These are phyloP conservation scores for Plasmodium relictum DNA, from an alignment of 169 alveolate species.

Conservation along the genomic window DNA sequence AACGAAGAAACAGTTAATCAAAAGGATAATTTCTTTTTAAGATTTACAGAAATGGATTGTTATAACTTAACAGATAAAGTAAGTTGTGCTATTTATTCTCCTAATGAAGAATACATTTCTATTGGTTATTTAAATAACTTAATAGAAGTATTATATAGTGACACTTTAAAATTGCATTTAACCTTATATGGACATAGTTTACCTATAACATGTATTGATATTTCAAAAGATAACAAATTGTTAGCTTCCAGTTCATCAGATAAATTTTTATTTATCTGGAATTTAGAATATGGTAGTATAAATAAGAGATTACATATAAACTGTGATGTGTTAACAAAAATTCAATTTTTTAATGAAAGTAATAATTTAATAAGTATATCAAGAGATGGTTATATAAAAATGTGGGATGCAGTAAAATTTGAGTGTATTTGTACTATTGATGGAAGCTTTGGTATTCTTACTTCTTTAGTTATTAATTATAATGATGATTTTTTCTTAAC, in stretches of 20 bases:
- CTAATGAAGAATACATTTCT: constrained; percentile 84
- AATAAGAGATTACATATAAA: constrained; percentile 81
- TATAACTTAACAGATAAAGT: constrained; percentile 76
- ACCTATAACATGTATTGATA: constrained; percentile 89
- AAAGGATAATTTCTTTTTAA: neutral
- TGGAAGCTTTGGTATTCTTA: constrained; percentile 78
- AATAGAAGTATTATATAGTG: constrained; percentile 86
- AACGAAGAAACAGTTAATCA: neutral
- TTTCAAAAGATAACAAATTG: constrained; percentile 86
- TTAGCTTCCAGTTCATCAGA: constrained; percentile 90
- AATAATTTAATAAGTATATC: constrained; percentile 81
- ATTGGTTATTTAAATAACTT: constrained; percentile 88
- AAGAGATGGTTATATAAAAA: constrained; percentile 83
- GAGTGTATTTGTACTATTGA: constrained; percentile 81
- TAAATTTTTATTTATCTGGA: constrained; percentile 91
- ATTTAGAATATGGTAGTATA: constrained; percentile 90
- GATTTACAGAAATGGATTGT: constrained; percentile 57
- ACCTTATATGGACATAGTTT: constrained; percentile 92
- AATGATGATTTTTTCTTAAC: constrained; percentile 80
- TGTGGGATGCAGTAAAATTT: constrained; percentile 88
- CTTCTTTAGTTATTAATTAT: constrained; percentile 72
- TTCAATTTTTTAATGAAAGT: constrained; percentile 54
- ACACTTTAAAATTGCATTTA: constrained; percentile 86
- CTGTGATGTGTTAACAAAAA: constrained; percentile 76
- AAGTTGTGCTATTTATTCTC: constrained; percentile 80